Evolutionary conservation across 169 alveolate species (phyloP).

Genomic region (Cryptosporidium sp.): DNA sequence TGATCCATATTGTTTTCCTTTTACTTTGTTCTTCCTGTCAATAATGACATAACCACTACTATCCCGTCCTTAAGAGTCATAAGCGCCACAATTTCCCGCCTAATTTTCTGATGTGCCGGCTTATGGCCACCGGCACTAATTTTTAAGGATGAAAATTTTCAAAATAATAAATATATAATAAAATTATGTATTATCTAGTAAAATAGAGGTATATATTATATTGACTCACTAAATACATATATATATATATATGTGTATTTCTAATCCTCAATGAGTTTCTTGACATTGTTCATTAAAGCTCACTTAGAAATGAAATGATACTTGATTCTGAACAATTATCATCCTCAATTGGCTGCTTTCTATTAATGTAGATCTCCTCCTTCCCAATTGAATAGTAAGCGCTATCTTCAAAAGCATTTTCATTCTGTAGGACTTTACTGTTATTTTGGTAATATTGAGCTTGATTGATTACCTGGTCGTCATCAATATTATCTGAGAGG

Average conservation of each 20-base stretch:
- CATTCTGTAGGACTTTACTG: constrained; percentile 1
- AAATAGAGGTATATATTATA: neutral
- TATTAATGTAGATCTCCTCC: neutral
- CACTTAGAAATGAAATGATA: constrained; percentile 69
- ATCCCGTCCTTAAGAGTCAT: neutral
- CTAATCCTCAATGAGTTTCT: neutral
- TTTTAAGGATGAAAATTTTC: neutral
- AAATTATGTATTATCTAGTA: neutral
- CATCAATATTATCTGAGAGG: constrained; percentile 34
- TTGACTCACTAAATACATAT: neutral
- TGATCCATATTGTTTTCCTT: constrained; percentile 32
- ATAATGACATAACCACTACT: constrained; percentile 17
- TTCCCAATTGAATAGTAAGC: constrained; percentile 15
- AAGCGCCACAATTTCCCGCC: constrained; percentile 1
- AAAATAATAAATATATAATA: neutral
- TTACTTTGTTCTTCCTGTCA: constrained; percentile 32
- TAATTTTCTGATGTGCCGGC: neutral
- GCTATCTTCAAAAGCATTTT: neutral
- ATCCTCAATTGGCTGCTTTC: constrained; percentile 17
- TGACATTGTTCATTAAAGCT: constrained; percentile 5
- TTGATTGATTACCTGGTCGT: constrained; percentile 9
- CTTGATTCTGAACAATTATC: constrained; percentile 69
- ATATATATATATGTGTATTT: neutral
- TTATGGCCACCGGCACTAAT: neutral
- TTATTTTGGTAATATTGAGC: neutral